These are phyloP conservation scores for Talaromyces sp. DNA, from an alignment of 2,329 filamentous ascomycete species.

Conservation along the genomic window DNA sequence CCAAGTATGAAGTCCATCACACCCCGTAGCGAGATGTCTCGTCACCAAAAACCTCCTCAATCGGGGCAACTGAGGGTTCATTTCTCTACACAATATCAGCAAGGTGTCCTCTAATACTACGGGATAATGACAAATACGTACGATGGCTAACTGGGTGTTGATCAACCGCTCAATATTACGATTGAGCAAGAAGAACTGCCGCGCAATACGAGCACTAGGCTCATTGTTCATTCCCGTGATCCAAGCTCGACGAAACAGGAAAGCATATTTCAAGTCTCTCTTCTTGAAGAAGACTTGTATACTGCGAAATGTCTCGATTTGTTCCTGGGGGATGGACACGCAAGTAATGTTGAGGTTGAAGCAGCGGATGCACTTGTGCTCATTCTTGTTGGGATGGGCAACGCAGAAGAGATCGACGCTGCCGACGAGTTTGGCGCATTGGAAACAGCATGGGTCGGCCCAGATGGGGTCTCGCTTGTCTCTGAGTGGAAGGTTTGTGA, in stretches of 20 bases:
- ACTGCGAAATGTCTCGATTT: not conserved
- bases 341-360: not conserved
- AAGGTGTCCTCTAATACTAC: not conserved
- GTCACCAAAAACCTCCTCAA: not conserved
- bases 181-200: not conserved
- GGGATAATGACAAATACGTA: not conserved
- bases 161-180: conserved; percentile 3
- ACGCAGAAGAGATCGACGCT: not conserved
- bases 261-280: not conserved
- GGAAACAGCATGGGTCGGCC: not conserved
- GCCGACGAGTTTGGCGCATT: not conserved
- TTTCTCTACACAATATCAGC: not conserved
- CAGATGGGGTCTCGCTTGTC: not conserved
- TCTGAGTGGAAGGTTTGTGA: not conserved
- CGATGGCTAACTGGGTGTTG: not conserved
- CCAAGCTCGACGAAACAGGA: not conserved
- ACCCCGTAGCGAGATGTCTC: not conserved
- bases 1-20: not conserved
- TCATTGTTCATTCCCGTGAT: not conserved
- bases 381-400: not conserved
- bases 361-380: not conserved
- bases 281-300: not conserved
- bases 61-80: not conserved
- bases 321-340: not conserved
- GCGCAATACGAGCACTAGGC: not conserved